phyloP scores from a whole-genome alignment of 2,329 filamentous ascomycete genomes.

The Cadophora sp. region DNA sequence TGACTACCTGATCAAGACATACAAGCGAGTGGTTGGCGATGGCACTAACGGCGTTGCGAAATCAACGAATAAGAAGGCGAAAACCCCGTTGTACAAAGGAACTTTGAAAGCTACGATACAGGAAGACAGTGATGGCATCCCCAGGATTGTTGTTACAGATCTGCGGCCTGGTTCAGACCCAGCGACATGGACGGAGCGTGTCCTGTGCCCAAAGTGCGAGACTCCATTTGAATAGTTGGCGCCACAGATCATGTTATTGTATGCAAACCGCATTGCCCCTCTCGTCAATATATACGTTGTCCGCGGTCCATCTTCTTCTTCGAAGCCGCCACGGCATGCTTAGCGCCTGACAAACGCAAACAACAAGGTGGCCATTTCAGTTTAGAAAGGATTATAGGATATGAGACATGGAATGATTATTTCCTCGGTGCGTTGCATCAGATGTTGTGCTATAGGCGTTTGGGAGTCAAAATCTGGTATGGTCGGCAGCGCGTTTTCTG shows the following conservation, averaged over 20 bases:
- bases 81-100: slow-evolving; percentile 31
- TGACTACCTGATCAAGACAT: slow-evolving; percentile 40
- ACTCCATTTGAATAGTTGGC: slow-evolving; percentile 33
- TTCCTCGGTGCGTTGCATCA: background rate
- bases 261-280: background rate
- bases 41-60: slow-evolving; percentile 28
- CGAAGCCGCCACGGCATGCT: background rate
- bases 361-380: background rate
- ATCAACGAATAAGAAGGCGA: slow-evolving; percentile 29
- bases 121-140: slow-evolving; percentile 21
- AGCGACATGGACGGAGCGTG: slow-evolving; percentile 32
- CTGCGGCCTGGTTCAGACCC: slow-evolving; percentile 25
- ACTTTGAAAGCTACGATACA: slow-evolving; percentile 36
- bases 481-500: background rate
- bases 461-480: background rate
- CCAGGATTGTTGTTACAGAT: slow-evolving; percentile 37
- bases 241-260: background rate
- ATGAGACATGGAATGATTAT: background rate
- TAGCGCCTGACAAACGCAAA: background rate
- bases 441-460: background rate
- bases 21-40: slow-evolving; percentile 29
- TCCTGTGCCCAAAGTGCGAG: slow-evolving; percentile 39
- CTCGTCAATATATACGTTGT: background rate
- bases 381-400: background rate
- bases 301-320: background rate